Percentiles rank a stretch among this genome's conserved stretches.
Evolutionary conservation across 2,329 filamentous ascomycete genomes (phyloP).

Genomic region (Rugonectria rugulosa): DNA sequence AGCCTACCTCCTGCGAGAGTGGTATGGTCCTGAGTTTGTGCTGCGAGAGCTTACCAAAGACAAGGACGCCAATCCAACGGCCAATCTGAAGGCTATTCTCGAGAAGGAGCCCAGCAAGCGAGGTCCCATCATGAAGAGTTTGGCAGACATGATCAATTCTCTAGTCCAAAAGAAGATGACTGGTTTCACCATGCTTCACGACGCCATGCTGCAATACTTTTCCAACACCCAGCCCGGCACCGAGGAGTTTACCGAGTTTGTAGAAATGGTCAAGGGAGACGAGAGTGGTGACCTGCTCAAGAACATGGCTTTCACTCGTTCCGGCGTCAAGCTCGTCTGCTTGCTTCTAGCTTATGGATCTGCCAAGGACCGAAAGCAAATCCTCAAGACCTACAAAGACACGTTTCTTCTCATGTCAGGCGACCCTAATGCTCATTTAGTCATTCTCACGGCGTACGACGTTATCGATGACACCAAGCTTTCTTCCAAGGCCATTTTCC

Average conservation of each 20-base stretch:
- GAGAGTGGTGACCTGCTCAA: slow-evolving; percentile 90
- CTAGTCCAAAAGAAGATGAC: slow-evolving; percentile 96
- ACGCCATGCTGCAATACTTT: slow-evolving; percentile 98
- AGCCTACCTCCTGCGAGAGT: slow-evolving; percentile 84
- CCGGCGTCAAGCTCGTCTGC: slow-evolving; percentile 82
- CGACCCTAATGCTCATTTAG: slow-evolving; percentile 78
- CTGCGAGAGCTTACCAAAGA: slow-evolving; percentile 71
- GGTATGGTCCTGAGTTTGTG: slow-evolving; percentile 94
- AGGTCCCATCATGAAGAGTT: slow-evolving; percentile 82
- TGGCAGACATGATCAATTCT: slow-evolving; percentile 87
- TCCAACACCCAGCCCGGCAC: slow-evolving; percentile 78
- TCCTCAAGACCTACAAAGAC: slow-evolving; percentile 90
- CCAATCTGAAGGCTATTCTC: slow-evolving; percentile 79
- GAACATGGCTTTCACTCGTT: slow-evolving; percentile 95
- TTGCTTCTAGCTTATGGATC: slow-evolving; percentile 83
- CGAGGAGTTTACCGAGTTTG: slow-evolving; percentile 84
- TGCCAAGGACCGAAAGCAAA: slow-evolving; percentile 91
- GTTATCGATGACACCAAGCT: slow-evolving; percentile 94
- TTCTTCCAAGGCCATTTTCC: slow-evolving; percentile 83
- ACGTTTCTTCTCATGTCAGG: slow-evolving; percentile 85
- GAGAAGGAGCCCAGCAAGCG: slow-evolving; percentile 84
- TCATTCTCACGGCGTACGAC: slow-evolving; percentile 87
- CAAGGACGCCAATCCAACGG: slow-evolving; percentile 62
- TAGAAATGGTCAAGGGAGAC: slow-evolving; percentile 91
- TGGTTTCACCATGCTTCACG: slow-evolving; percentile 96